Evolutionary conservation across 371 early-diverging fungal species (phyloP).

Genomic region (Sporodiniella umbellata): DNA sequence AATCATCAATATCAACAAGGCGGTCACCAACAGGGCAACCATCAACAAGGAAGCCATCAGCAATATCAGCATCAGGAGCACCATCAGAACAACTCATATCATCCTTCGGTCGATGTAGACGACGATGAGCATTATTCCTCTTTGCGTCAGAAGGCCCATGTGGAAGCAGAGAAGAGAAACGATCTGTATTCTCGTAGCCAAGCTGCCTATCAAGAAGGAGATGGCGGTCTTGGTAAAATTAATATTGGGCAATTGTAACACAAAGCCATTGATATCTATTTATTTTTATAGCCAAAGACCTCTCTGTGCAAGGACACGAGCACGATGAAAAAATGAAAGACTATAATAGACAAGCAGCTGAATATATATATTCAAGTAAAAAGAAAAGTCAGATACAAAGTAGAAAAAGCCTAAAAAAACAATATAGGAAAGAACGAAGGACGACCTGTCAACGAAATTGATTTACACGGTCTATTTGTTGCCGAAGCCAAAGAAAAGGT

Average conservation of each 20-base stretch:
- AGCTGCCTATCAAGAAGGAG: conserved; percentile 38
- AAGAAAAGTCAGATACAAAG: neutral
- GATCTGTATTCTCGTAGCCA: conserved; percentile 40
- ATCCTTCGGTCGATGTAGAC: conserved; percentile 13
- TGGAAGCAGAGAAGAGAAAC: conserved; percentile 46
- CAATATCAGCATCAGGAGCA: conserved; percentile 8
- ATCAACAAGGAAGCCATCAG: too few species aligned
- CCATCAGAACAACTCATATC: conserved; percentile 9
- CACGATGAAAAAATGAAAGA: conserved; percentile 53
- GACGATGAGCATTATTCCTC: conserved; percentile 38
- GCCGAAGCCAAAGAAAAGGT: conserved; percentile 53
- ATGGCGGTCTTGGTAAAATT: conserved; percentile 38
- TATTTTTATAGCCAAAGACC: conserved; percentile 38
- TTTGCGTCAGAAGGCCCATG: conserved; percentile 34
- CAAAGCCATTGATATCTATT: neutral
- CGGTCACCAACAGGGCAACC: too few species aligned
- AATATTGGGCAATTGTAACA: neutral
- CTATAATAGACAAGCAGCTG: conserved; percentile 52
- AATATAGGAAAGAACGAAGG: conserved; percentile 42
- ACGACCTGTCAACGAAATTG: conserved; percentile 50
- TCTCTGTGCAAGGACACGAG: conserved; percentile 51
- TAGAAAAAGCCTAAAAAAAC: too few species aligned
- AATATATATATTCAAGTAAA: conserved; percentile 47
- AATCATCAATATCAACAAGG: conserved; percentile 12
- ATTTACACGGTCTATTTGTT: conserved; percentile 61